Percentiles rank a stretch among this genome's conserved stretches.
Conservation (phyloP, 1,139 yeast genomes). For the Blastobotrys elegans region DNA sequence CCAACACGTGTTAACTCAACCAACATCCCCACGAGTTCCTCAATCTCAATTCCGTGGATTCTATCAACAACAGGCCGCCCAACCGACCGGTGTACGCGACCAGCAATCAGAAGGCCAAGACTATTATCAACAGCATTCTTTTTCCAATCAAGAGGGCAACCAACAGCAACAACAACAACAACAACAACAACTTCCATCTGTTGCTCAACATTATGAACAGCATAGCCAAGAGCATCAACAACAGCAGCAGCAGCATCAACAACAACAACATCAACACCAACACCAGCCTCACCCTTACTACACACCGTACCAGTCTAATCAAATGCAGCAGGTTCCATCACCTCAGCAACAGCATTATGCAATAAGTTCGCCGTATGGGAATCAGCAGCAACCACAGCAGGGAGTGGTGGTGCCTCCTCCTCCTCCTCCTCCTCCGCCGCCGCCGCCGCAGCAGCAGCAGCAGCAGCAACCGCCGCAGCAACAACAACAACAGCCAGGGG, state of each 20-base stretch:
- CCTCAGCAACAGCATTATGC: conserved; percentile 9
- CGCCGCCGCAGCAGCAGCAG: no score
- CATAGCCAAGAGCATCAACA: conserved; percentile 11
- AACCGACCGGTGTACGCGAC: conserved; percentile 8
- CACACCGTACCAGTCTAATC: conserved; percentile 6
- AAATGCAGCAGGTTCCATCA: conserved; percentile 6
- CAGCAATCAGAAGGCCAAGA: conserved; percentile 1
- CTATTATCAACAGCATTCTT: neutral
- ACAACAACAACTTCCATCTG: conserved; percentile 2
- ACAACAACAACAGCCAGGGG: conserved; percentile 12
- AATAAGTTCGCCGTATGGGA: neutral
- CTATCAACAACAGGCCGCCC: neutral
- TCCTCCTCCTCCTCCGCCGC: no score
- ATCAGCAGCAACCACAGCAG: conserved; percentile 6
- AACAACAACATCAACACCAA: conserved; percentile 15
- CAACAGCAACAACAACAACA: neutral
- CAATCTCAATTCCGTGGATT: neutral
- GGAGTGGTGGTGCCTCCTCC: neutral
- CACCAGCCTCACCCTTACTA: conserved; percentile 21
- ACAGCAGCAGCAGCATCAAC: conserved; percentile 12
- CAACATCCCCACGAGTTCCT: neutral
- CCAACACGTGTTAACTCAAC: neutral
- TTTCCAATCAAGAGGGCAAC: neutral
- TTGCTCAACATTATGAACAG: conserved; percentile 5
- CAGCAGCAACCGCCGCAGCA: conserved; percentile 22